phyloP scores from a whole-genome alignment of 306 rosid species.

The Cicer pinnatifidum region DNA sequence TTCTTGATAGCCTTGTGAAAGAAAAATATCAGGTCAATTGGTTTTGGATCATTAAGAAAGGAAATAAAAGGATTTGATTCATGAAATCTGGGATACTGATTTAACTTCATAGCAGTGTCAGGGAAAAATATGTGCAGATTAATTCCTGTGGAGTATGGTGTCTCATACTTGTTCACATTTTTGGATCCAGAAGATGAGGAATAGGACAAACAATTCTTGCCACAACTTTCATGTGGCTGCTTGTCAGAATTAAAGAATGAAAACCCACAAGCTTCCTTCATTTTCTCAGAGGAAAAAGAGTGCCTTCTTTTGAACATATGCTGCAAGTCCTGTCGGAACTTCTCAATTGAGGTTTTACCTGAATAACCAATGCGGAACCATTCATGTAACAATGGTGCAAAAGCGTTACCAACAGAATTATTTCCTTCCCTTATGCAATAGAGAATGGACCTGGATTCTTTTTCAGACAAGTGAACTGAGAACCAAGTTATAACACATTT shows the following conservation, averaged over 20 bases:
- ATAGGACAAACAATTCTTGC: conserved; percentile 46
- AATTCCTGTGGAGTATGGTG: conserved; percentile 68
- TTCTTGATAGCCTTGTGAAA: conserved; percentile 93
- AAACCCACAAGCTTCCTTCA: conserved; percentile 55
- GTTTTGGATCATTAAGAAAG: conserved; percentile 63
- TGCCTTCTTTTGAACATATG: conserved; percentile 67
- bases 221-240: conserved; percentile 47
- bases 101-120: conserved; percentile 51
- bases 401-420: conserved; percentile 54
- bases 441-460: conserved; percentile 66
- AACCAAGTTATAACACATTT: conserved; percentile 82
- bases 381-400: conserved; percentile 68
- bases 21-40: conserved; percentile 78
- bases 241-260: conserved; percentile 53
- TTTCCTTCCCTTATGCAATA: conserved; percentile 53
- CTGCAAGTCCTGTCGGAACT: conserved; percentile 69
- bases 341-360: conserved; percentile 73
- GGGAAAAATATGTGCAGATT: conserved; percentile 74
- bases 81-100: conserved; percentile 53
- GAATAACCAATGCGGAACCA: conserved; percentile 86
- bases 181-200: conserved; percentile 55
- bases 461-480: conserved; percentile 76
- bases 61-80: conserved; percentile 48
- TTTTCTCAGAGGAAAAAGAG: conserved; percentile 54
- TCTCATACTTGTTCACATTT: conserved; percentile 53